Percentiles rank a stretch among this genome's conserved stretches.
Evolutionary conservation across 2,329 filamentous ascomycete genomes (phyloP).

Genomic region (Ascochyta koolunga): DNA sequence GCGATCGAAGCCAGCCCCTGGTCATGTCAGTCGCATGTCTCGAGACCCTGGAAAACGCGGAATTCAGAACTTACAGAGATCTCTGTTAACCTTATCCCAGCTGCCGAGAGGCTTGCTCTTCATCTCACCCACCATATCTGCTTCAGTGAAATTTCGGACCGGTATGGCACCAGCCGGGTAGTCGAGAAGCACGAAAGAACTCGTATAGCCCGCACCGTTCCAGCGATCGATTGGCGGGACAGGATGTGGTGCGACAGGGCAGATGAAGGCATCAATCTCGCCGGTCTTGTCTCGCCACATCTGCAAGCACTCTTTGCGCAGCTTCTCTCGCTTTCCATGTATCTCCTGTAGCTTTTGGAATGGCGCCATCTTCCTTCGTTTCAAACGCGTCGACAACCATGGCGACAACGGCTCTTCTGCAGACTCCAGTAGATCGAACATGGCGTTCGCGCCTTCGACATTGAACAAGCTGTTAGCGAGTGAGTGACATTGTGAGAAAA

Average conservation of each 20-base stretch:
- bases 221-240: constrained; percentile 67
- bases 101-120: constrained; percentile 52
- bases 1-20: constrained; percentile 57
- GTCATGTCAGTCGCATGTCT: constrained; percentile 2
- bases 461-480: constrained; percentile 65
- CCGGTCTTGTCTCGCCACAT: constrained; percentile 60
- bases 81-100: constrained; percentile 67
- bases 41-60: no score
- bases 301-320: constrained; percentile 62
- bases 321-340: constrained; percentile 57
- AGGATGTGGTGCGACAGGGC: constrained; percentile 68
- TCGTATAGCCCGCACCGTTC: constrained; percentile 68
- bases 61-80: constrained; percentile 55
- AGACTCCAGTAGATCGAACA: constrained; percentile 63
- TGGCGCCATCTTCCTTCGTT: constrained; percentile 54
- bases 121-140: constrained; percentile 60
- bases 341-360: constrained; percentile 59
- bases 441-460: constrained; percentile 61
- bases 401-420: constrained; percentile 64
- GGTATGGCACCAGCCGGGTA: constrained; percentile 65
- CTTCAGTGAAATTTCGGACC: constrained; percentile 56
- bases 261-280: constrained; percentile 66
- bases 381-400: constrained; percentile 62
- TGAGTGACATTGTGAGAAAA: constrained; percentile 62
- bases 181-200: constrained; percentile 66